Percentiles rank a stretch among this genome's conserved stretches.
Evolutionary conservation across 306 rosid species (phyloP).

Genomic region (Lagenaria siceraria): DNA sequence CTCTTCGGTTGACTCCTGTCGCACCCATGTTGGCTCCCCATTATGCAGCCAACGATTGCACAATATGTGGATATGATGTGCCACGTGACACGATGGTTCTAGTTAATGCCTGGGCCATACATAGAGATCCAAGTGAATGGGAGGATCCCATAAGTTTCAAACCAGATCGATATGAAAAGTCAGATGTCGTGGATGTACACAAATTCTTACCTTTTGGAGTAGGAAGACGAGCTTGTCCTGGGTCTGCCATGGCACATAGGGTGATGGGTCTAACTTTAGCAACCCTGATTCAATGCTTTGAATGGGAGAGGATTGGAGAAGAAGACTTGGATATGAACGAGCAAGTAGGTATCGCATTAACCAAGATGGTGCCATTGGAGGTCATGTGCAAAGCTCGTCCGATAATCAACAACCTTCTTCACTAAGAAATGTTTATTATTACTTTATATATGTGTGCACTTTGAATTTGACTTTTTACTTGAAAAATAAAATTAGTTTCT

Average conservation of each 20-base stretch:
- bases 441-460: too few species aligned
- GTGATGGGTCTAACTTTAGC: slow-evolving; percentile 26
- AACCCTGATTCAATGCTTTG: slow-evolving; percentile 36
- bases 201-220: slow-evolving; percentile 31
- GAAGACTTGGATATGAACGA: slow-evolving; percentile 30
- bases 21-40: too few species aligned
- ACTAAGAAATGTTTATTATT: not conserved
- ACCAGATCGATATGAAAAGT: slow-evolving; percentile 31
- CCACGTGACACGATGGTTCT: too few species aligned
- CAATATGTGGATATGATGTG: too few species aligned
- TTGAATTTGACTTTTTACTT: too few species aligned
- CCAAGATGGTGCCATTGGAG: slow-evolving; percentile 32
- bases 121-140: too few species aligned
- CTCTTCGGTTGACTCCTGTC: too few species aligned
- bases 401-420: not conserved
- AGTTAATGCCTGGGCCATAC: too few species aligned
- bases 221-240: slow-evolving; percentile 47
- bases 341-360: slow-evolving; percentile 20
- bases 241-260: slow-evolving; percentile 27
- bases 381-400: slow-evolving; percentile 35
- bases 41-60: too few species aligned
- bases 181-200: not conserved
- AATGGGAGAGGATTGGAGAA: slow-evolving; percentile 29
- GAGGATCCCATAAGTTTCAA: slow-evolving; percentile 23
- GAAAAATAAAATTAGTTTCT: too few species aligned